These are phyloP conservation scores for Allium fistulosum DNA, from an alignment of 106 monocot genomes.

Conservation along the genomic window DNA sequence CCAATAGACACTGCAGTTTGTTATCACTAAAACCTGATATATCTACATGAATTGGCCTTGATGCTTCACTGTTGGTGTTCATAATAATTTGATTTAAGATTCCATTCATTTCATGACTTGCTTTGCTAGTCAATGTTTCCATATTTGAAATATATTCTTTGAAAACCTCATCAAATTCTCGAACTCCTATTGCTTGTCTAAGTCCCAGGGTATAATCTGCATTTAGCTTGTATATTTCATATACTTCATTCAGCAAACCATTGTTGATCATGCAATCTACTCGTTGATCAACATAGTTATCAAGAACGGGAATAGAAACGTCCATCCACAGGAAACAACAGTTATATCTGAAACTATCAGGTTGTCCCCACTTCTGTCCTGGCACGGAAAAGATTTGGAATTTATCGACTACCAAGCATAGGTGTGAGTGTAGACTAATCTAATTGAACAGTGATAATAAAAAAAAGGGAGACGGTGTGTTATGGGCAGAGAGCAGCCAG, in stretches of 20 bases:
- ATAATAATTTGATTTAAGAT: neutral
- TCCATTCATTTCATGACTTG: constrained; percentile 10
- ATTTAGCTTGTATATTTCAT: constrained; percentile 53
- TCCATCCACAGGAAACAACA: constrained; percentile 92
- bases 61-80: neutral
- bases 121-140: constrained; percentile 1
- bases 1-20: constrained; percentile 30
- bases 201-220: constrained; percentile 84
- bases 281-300: constrained; percentile 72
- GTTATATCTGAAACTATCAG: constrained; percentile 61
- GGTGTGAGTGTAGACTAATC: too few relatives aligned
- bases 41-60: constrained; percentile 1
- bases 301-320: constrained; percentile 57
- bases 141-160: constrained; percentile 10
- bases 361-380: constrained; percentile 92
- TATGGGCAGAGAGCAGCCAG: too few relatives aligned
- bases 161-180: constrained; percentile 84
- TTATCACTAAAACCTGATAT: constrained; percentile 18
- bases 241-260: constrained; percentile 69
- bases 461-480: too few relatives aligned
- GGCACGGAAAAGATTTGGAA: constrained; percentile 36
- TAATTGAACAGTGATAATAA: too few relatives aligned
- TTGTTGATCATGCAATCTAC: constrained; percentile 77
- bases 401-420: neutral
- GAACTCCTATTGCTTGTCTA: constrained; percentile 86